Conservation (phyloP, 2,329 filamentous ascomycete genomes). For the Phialophora chinensis region DNA sequence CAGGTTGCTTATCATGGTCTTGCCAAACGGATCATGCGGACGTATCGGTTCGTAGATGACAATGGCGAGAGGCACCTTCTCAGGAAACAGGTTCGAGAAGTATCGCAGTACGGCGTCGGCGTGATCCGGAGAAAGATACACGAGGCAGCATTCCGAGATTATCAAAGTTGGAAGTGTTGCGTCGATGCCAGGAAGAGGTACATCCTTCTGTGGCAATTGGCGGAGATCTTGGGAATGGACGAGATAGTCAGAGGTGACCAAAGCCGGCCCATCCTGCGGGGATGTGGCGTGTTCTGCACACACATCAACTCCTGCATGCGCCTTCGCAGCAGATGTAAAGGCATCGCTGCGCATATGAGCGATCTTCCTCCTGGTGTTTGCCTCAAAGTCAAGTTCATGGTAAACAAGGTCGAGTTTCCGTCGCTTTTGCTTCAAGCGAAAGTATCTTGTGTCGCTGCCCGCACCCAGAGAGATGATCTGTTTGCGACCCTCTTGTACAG, state of each 20-base stretch:
- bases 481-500: slow-evolving; percentile 44
- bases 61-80: slow-evolving; percentile 61
- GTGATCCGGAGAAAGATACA: slow-evolving; percentile 75
- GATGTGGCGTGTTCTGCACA: slow-evolving; percentile 43
- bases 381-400: slow-evolving; percentile 89
- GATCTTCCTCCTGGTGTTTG: slow-evolving; percentile 73
- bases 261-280: slow-evolving; percentile 47
- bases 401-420: slow-evolving; percentile 67
- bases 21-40: slow-evolving; percentile 83
- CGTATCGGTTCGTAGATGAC: slow-evolving; percentile 89
- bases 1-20: slow-evolving; percentile 90
- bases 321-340: slow-evolving; percentile 42
- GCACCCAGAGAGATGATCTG: slow-evolving; percentile 94
- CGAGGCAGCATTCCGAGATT: slow-evolving; percentile 93
- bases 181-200: slow-evolving; percentile 51
- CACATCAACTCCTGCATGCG: slow-evolving; percentile 43
- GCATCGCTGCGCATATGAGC: slow-evolving; percentile 36
- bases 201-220: slow-evolving; percentile 52
- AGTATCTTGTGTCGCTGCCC: slow-evolving; percentile 88
- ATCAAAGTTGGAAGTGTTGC: slow-evolving; percentile 75
- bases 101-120: slow-evolving; percentile 69
- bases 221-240: slow-evolving; percentile 75
- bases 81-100: slow-evolving; percentile 62
- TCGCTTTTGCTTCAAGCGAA: slow-evolving; percentile 62
- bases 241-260: slow-evolving; percentile 57